phyloP scores from a whole-genome alignment of 1,284 basidiomycete species.

The Singerocomus inundabilis region DNA sequence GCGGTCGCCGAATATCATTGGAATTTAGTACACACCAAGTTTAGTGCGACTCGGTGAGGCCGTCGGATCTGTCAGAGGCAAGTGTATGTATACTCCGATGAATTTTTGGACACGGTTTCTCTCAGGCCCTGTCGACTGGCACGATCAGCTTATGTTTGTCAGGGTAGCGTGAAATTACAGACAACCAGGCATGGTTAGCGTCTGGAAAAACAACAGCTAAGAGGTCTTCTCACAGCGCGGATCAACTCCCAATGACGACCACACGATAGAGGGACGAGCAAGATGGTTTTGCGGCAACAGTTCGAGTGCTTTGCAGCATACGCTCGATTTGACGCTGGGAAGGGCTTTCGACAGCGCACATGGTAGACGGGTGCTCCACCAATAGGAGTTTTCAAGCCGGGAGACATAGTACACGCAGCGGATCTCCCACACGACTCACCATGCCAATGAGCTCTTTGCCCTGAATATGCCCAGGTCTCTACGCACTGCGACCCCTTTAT shows the following conservation, averaged over 20 bases:
- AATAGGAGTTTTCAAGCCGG: too few species aligned
- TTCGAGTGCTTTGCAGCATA: not conserved
- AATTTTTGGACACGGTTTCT: too few species aligned
- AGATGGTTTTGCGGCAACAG: not conserved
- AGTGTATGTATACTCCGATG: too few species aligned
- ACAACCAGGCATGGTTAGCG: too few species aligned
- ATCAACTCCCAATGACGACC: not conserved
- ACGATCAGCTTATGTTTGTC: not conserved
- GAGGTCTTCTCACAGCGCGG: not conserved
- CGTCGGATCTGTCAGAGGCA: not conserved
- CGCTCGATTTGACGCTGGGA: too few species aligned
- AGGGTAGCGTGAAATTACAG: too few species aligned
- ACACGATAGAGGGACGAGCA: not conserved
- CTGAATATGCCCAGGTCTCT: not conserved
- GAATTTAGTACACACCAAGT: too few species aligned
- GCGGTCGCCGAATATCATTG: too few species aligned
- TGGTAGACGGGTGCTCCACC: not conserved
- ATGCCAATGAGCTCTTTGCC: not conserved
- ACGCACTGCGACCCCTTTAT: not conserved
- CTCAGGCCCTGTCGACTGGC: not conserved
- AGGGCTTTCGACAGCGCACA: too few species aligned
- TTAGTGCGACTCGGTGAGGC: too few species aligned
- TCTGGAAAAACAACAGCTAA: too few species aligned
- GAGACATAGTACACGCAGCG: not conserved
- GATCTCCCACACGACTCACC: constrained; percentile 7